phyloP scores from a whole-genome alignment of 495 filamentous ascomycete species.

The Tuber umbilicatum region DNA sequence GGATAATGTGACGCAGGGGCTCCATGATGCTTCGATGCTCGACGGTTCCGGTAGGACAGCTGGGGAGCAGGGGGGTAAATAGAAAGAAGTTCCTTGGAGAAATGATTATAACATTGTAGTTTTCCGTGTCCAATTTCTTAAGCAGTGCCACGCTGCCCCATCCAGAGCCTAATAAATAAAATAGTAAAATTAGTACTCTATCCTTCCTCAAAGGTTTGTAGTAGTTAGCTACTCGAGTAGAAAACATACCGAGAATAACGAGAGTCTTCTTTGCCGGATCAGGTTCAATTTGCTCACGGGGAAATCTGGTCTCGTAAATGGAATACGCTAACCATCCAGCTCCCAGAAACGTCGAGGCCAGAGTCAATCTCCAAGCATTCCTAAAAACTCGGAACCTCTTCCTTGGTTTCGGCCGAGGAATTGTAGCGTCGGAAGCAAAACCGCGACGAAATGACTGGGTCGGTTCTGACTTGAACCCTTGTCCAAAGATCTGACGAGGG shows the following conservation, averaged over 20 bases:
- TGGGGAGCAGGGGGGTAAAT: constrained; percentile 93
- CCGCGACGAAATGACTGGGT: constrained; percentile 42
- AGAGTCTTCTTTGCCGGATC: constrained; percentile 94
- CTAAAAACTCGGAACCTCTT: constrained; percentile 48
- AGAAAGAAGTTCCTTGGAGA: constrained; percentile 99
- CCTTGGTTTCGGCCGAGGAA: constrained; percentile 35
- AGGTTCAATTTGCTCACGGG: constrained; percentile 68
- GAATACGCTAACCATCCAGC: constrained; percentile 66
- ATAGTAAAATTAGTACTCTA: background rate
- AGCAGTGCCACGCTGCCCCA: constrained; percentile 96
- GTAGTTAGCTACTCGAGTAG: background rate
- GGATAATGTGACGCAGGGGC: constrained; percentile 86
- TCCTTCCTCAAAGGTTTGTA: background rate
- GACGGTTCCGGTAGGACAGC: constrained; percentile 92
- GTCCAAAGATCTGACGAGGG: constrained; percentile 26
- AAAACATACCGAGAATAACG: constrained; percentile 76
- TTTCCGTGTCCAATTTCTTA: constrained; percentile 95
- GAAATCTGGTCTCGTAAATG: constrained; percentile 74
- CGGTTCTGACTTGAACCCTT: constrained; percentile 17
- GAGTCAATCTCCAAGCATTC: constrained; percentile 72
- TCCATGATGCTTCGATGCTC: constrained; percentile 99
- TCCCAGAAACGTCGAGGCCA: constrained; percentile 61
- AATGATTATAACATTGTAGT: constrained; percentile 96
- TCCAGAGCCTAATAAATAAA: constrained; percentile 56
- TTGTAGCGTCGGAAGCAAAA: constrained; percentile 44